phyloP scores from a whole-genome alignment of 257 asterid genomes.

The Verbena officinalis region DNA sequence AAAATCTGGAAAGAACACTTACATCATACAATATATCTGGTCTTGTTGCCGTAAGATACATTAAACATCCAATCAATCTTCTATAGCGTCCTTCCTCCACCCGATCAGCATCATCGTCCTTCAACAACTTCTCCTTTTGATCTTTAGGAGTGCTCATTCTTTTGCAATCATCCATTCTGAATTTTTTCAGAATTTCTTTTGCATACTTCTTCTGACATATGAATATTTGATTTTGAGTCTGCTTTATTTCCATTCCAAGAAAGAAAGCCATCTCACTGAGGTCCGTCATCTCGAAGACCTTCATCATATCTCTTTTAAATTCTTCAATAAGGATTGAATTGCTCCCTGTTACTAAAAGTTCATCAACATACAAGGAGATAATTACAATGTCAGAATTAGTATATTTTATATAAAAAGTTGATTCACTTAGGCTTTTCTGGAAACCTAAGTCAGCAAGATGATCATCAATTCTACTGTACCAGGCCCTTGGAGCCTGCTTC shows the following conservation, averaged over 20 bases:
- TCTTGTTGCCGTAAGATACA: conserved; percentile 19
- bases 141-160: background rate
- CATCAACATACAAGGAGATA: background rate
- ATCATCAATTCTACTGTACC: background rate
- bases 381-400: background rate
- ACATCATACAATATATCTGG: conserved; percentile 11
- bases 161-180: background rate
- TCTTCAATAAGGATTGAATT: too few relatives aligned
- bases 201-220: background rate
- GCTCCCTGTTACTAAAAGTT: background rate
- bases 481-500: conserved; percentile 5
- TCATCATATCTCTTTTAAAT: background rate
- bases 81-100: background rate
- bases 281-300: background rate
- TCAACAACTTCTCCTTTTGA: too few relatives aligned
- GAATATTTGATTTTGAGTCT: background rate
- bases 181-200: background rate
- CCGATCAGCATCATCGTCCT: too few relatives aligned
- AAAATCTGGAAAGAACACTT: conserved; percentile 19
- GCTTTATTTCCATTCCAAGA: background rate
- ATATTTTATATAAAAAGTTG: background rate
- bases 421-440: background rate
- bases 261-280: background rate
- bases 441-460: background rate
- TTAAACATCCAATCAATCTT: conserved; percentile 23